phyloP scores from a whole-genome alignment of 148 eudicot species.

The Mesembryanthemum crystallinum region DNA sequence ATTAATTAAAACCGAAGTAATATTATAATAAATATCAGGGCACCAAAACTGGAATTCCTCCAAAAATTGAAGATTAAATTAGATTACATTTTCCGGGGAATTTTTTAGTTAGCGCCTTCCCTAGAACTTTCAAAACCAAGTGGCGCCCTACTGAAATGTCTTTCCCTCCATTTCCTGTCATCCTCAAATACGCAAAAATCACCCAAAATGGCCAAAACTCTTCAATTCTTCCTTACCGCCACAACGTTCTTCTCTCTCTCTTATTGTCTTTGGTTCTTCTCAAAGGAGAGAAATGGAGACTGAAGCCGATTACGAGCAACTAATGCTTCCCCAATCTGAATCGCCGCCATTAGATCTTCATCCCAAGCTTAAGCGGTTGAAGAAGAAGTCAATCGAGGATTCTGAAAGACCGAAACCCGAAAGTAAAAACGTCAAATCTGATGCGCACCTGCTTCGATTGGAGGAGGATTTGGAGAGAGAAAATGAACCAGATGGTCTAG shows the following conservation, averaged over 20 bases:
- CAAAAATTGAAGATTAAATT: too few relatives aligned
- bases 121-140: too few relatives aligned
- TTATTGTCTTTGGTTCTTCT: not conserved
- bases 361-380: slow-evolving; percentile 51
- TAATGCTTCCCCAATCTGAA: slow-evolving; percentile 29
- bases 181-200: not conserved
- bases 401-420: slow-evolving; percentile 12
- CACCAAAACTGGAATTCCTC: too few relatives aligned
- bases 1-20: too few relatives aligned
- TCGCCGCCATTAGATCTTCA: slow-evolving; percentile 32
- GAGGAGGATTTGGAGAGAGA: slow-evolving; percentile 24
- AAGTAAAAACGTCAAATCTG: slow-evolving; percentile 20
- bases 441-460: slow-evolving; percentile 16
- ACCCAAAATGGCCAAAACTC: not conserved
- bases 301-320: slow-evolving; percentile 40
- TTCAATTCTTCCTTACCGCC: too few relatives aligned
- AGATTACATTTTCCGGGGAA: too few relatives aligned
- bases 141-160: not conserved
- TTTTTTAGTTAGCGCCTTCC: too few relatives aligned
- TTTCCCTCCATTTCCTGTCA: not conserved
- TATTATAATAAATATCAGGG: too few relatives aligned
- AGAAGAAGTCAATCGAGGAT: slow-evolving; percentile 26
- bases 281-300: slow-evolving; percentile 38
- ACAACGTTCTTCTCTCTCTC: not conserved
- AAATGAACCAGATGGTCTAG: slow-evolving; percentile 15